These are phyloP conservation scores for Cicer judaicum DNA, from an alignment of 306 rosid species.

Conservation along the genomic window DNA sequence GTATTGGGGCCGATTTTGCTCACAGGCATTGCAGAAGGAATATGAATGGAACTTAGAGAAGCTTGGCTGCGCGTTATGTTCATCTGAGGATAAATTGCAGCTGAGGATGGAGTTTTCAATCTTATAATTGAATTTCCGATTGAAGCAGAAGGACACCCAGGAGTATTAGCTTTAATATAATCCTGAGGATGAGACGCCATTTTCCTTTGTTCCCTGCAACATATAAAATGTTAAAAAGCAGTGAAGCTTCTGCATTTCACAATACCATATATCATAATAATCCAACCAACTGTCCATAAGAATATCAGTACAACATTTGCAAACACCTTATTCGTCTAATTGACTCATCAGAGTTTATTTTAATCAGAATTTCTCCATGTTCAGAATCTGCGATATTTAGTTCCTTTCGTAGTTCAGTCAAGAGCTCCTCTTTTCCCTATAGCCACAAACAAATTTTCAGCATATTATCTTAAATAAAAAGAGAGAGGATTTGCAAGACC, in stretches of 20 bases:
- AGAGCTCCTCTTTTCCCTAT: constrained; percentile 55
- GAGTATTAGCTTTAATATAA: constrained; percentile 31
- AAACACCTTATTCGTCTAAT: constrained; percentile 52
- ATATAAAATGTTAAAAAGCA: constrained; percentile 24
- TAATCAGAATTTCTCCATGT: constrained; percentile 49
- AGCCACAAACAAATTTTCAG: constrained; percentile 21
- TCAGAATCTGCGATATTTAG: constrained; percentile 52
- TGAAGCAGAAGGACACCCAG: constrained; percentile 39
- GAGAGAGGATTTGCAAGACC: constrained; percentile 11
- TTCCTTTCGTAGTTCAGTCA: constrained; percentile 59
- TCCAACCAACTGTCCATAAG: constrained; percentile 4
- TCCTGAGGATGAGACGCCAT: constrained; percentile 36
- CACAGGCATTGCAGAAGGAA: constrained; percentile 47
- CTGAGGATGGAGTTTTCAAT: constrained; percentile 40
- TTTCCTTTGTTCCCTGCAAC: constrained; percentile 51
- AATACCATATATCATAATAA: constrained; percentile 21
- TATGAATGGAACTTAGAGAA: constrained; percentile 35
- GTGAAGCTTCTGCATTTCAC: constrained; percentile 12
- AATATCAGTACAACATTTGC: constrained; percentile 13
- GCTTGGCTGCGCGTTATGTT: constrained; percentile 39
- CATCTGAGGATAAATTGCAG: constrained; percentile 41
- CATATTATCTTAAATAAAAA: not conserved
- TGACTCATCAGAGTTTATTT: constrained; percentile 44
- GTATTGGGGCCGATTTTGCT: constrained; percentile 31
- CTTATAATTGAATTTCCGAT: constrained; percentile 31